phyloP scores from a whole-genome alignment of 768 basidiomycete genomes.

The Rhizopogon vesiculosus region DNA sequence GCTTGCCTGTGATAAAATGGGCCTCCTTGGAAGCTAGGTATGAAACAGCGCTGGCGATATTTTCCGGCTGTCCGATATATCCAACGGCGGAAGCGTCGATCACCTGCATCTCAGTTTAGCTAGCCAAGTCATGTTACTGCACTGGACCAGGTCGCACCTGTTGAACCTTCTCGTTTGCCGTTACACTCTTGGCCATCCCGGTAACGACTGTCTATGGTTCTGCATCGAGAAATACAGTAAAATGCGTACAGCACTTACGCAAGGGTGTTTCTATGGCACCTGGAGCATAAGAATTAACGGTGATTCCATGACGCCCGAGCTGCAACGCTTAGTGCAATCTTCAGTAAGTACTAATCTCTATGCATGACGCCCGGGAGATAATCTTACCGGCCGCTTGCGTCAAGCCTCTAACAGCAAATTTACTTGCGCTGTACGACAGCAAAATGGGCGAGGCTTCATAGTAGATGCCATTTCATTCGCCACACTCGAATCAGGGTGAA shows the following conservation, averaged over 20 bases:
- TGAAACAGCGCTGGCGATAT: slow-evolving; percentile 27
- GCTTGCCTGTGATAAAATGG: slow-evolving; percentile 29
- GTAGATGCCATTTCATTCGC: not conserved
- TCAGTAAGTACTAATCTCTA: not conserved
- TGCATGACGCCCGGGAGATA: not conserved
- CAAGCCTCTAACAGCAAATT: slow-evolving; percentile 34
- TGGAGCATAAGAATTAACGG: slow-evolving; percentile 35
- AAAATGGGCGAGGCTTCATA: not conserved
- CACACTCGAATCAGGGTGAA: not conserved
- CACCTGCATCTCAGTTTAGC: not conserved
- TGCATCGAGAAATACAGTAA: not conserved
- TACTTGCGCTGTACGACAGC: slow-evolving; percentile 11
- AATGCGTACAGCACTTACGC: slow-evolving; percentile 14
- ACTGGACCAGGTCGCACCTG: not conserved
- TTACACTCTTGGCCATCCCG: not conserved
- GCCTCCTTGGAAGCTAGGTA: slow-evolving; percentile 30
- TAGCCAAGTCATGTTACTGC: not conserved
- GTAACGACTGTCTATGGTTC: not conserved
- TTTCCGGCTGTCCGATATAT: slow-evolving; percentile 24
- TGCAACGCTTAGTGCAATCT: slow-evolving; percentile 13
- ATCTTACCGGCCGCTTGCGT: slow-evolving; percentile 33
- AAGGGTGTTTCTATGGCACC: slow-evolving; percentile 25
- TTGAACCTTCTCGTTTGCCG: not conserved
- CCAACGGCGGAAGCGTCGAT: slow-evolving; percentile 6
- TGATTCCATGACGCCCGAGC: slow-evolving; percentile 27